Conservation (phyloP, 1,139 yeast species). For the Nakaseomyces sp. region DNA sequence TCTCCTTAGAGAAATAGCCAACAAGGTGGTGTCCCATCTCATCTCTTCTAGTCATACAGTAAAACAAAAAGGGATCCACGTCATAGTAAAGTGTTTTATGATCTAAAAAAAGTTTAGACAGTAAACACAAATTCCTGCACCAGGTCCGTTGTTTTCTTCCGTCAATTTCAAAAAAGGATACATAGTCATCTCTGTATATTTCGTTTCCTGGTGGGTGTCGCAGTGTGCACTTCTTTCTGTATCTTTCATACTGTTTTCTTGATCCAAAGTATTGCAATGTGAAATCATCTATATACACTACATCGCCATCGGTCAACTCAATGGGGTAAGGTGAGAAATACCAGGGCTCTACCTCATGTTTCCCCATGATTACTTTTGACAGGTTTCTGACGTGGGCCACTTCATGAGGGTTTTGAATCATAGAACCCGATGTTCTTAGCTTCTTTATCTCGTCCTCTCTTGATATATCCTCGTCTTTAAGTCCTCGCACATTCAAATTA, state of each 20-base stretch:
- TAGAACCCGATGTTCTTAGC: constrained; percentile 86
- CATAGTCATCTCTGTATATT: constrained; percentile 79
- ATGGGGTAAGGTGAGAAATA: constrained; percentile 95
- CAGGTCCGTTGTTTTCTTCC: constrained; percentile 93
- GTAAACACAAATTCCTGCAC: constrained; percentile 88
- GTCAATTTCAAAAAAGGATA: constrained; percentile 89
- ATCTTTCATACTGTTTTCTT: constrained; percentile 82
- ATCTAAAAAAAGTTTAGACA: constrained; percentile 82
- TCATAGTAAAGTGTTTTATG: constrained; percentile 94
- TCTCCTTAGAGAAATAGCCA: constrained; percentile 94
- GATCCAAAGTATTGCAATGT: constrained; percentile 85
- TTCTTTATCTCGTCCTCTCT: constrained; percentile 90
- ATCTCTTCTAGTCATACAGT: constrained; percentile 87
- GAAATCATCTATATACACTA: constrained; percentile 83
- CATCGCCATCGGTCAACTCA: constrained; percentile 86
- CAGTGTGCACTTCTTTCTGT: constrained; percentile 73
- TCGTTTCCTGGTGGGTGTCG: constrained; percentile 98
- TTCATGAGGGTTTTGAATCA: constrained; percentile 86
- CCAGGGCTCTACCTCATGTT: constrained; percentile 95
- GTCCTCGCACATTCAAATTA: constrained; percentile 74
- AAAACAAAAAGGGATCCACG: constrained; percentile 92
- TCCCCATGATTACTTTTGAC: constrained; percentile 70
- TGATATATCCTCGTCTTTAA: constrained; percentile 57
- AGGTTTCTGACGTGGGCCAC: constrained; percentile 87
- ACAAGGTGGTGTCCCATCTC: constrained; percentile 89